These are phyloP conservation scores for Penicillium odoratum DNA, from an alignment of 495 filamentous ascomycete genomes.

Conservation along the genomic window DNA sequence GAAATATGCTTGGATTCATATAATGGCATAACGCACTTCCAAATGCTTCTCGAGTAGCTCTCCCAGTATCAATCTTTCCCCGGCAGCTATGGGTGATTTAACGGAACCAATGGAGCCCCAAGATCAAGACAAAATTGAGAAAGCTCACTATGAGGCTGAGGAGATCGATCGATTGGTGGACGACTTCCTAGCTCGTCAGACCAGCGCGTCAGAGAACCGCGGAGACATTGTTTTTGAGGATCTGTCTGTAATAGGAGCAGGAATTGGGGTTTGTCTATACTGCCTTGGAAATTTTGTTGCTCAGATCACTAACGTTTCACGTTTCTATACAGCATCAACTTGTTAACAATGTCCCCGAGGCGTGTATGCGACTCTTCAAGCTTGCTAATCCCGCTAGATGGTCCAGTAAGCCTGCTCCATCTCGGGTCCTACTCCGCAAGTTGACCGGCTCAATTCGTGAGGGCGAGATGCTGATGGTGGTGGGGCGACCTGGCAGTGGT, in stretches of 20 bases:
- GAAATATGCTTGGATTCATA: background rate
- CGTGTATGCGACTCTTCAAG: background rate
- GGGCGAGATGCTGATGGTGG: conserved; percentile 3
- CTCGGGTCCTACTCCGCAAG: background rate
- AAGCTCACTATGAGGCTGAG: background rate
- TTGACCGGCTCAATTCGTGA: background rate
- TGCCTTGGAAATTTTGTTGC: background rate
- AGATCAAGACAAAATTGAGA: background rate
- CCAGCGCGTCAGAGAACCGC: background rate
- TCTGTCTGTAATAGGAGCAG: background rate
- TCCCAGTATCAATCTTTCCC: background rate
- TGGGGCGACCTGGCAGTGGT: conserved; percentile 2
- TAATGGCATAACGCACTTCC: background rate
- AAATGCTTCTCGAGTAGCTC: background rate
- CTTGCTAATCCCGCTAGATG: background rate
- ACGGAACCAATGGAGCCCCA: background rate
- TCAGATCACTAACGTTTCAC: background rate
- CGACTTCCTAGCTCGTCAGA: background rate
- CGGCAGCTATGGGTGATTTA: background rate
- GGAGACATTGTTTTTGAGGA: background rate
- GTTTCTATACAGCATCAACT: background rate
- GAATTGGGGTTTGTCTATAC: background rate
- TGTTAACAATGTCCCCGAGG: background rate
- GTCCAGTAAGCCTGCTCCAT: background rate
- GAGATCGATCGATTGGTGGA: background rate